A percentile compares a stretch with the other conserved stretches of the same genome.
phyloP scores from a whole-genome alignment of 345 rosid species.

The Trapa bicornis region DNA sequence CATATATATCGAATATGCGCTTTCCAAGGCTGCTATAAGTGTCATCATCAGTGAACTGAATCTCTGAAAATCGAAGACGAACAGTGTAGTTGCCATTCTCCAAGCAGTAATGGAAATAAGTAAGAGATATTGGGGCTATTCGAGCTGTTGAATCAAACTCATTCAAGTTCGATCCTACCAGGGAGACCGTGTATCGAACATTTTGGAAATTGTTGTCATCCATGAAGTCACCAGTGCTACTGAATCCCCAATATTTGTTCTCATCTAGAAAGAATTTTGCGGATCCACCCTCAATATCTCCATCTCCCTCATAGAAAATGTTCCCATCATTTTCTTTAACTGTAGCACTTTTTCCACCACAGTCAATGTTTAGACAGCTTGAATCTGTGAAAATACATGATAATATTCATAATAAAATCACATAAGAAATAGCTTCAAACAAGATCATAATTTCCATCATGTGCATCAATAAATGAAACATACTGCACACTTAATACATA shows the following conservation, averaged over 20 bases:
- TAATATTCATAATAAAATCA: background rate
- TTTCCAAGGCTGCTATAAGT: slow-evolving; percentile 32
- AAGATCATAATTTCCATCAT: background rate
- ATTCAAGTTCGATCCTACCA: slow-evolving; percentile 10
- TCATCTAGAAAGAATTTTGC: slow-evolving; percentile 12
- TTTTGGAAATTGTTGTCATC: slow-evolving; percentile 14
- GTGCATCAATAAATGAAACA: background rate
- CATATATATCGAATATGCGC: slow-evolving; percentile 36
- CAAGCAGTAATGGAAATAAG: slow-evolving; percentile 39
- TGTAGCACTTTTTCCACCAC: slow-evolving; percentile 29
- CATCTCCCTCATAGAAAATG: slow-evolving; percentile 27
- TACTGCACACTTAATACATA: background rate
- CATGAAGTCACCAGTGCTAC: slow-evolving; percentile 48
- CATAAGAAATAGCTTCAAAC: background rate
- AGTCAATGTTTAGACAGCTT: slow-evolving; percentile 27
- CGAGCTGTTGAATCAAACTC: slow-evolving; percentile 34
- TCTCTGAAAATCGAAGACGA: slow-evolving; percentile 42
- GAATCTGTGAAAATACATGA: slow-evolving; percentile 10
- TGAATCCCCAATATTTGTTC: slow-evolving; percentile 32
- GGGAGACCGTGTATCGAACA: slow-evolving; percentile 6
- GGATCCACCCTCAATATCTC: slow-evolving; percentile 19
- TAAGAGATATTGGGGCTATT: slow-evolving; percentile 30
- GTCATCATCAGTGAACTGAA: slow-evolving; percentile 26
- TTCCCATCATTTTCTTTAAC: slow-evolving; percentile 1
- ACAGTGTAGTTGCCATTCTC: slow-evolving; percentile 38